phyloP scores from a whole-genome alignment of 257 asterid genomes.

The Perilla frutescens region DNA sequence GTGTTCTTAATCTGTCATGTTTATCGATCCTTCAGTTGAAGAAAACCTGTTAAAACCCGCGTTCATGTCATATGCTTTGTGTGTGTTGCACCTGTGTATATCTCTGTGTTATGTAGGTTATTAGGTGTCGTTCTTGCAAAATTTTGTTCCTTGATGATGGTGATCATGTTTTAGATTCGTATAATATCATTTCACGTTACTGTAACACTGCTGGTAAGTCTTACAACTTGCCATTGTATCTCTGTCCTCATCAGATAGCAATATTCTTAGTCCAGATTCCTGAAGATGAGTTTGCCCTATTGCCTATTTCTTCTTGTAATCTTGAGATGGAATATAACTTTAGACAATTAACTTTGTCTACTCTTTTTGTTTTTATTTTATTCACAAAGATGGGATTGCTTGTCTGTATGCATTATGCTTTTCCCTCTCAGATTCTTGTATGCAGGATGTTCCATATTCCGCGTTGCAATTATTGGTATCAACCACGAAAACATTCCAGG shows the following conservation, averaged over 20 bases:
- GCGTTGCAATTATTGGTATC: constrained; percentile 40
- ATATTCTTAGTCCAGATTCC: constrained; percentile 31
- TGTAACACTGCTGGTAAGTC: background rate
- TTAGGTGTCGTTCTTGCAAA: background rate
- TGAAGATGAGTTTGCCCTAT: constrained; percentile 23
- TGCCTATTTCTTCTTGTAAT: constrained; percentile 34
- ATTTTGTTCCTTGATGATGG: background rate
- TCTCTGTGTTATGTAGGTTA: background rate
- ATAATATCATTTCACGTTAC: background rate
- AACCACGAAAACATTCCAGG: constrained; percentile 33
- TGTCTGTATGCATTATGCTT: constrained; percentile 39
- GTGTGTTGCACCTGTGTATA: background rate
- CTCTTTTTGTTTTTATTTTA: constrained; percentile 33
- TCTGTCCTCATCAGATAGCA: constrained; percentile 20
- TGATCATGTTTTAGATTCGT: background rate
- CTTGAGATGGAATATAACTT: constrained; percentile 38
- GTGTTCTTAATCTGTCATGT: background rate
- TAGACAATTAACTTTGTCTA: constrained; percentile 18
- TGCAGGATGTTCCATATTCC: constrained; percentile 29
- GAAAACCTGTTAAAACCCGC: too few relatives aligned
- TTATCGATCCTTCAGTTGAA: background rate
- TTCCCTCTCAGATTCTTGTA: constrained; percentile 27
- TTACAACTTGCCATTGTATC: constrained; percentile 11
- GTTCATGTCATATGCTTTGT: background rate
- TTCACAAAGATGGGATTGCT: constrained; percentile 36